These are phyloP conservation scores for Phlebopus sp. DNA, from an alignment of 1,284 basidiomycete genomes.

Conservation along the genomic window DNA sequence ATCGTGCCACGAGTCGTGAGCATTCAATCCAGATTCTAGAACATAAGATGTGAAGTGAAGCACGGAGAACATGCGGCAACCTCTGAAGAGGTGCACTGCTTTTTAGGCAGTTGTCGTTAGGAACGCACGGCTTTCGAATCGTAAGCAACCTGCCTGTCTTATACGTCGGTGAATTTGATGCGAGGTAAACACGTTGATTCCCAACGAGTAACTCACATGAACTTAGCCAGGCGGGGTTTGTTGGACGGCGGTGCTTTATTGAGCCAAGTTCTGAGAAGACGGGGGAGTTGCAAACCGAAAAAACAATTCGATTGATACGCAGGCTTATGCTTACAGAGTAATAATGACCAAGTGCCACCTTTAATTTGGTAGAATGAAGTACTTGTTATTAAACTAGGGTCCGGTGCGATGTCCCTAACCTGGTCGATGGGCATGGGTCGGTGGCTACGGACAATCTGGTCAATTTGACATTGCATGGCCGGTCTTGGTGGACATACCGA, in stretches of 20 bases:
- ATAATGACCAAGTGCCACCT: constrained; percentile 12
- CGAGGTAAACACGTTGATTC: constrained; percentile 15
- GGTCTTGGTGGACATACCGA: constrained; percentile 11
- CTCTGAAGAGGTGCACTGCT: constrained; percentile 19
- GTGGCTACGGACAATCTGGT: constrained; percentile 19
- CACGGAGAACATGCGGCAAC: constrained; percentile 29
- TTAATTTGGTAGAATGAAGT: constrained; percentile 19
- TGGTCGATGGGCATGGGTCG: constrained; percentile 12
- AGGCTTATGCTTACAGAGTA: constrained; percentile 12
- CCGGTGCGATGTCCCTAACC: constrained; percentile 17
- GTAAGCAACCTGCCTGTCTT: constrained; percentile 11
- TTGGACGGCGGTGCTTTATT: constrained; percentile 8
- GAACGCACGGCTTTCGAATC: constrained; percentile 4
- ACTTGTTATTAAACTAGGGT: constrained; percentile 18
- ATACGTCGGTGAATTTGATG: constrained; percentile 12
- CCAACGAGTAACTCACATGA: constrained; percentile 11
- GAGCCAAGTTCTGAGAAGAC: constrained; percentile 13
- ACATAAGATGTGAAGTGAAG: constrained; percentile 19
- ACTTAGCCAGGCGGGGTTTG: constrained; percentile 15
- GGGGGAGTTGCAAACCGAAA: constrained; percentile 7
- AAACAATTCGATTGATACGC: constrained; percentile 10
- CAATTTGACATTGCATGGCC: constrained; percentile 14
- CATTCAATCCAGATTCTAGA: constrained; percentile 26
- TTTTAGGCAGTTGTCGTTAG: constrained; percentile 17
- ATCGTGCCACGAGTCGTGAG: constrained; percentile 17